These are phyloP conservation scores for Microcyclosporella mali DNA, from an alignment of 2,329 filamentous ascomycete genomes.

Conservation along the genomic window DNA sequence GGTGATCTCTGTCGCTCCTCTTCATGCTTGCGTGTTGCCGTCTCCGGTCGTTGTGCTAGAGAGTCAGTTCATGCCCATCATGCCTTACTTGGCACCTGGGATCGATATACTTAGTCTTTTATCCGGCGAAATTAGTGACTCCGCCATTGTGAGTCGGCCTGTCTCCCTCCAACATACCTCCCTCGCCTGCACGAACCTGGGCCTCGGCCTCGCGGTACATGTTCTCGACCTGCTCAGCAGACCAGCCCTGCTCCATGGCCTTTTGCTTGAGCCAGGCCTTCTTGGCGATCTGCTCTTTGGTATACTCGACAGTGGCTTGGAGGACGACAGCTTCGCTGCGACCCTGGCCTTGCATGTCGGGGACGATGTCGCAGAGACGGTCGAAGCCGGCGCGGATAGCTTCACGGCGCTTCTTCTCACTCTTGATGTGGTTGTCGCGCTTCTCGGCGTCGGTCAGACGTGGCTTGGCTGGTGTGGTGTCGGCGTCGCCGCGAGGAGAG, in stretches of 20 bases:
- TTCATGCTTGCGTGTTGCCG: too few species aligned
- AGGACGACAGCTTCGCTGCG: conserved; percentile 82
- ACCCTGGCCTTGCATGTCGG: conserved; percentile 73
- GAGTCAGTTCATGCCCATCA: too few species aligned
- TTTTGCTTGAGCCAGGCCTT: conserved; percentile 29
- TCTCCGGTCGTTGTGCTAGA: too few species aligned
- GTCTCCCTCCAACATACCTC: too few species aligned
- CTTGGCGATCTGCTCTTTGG: conserved; percentile 37
- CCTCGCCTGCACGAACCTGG: conserved; percentile 4
- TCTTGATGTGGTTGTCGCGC: conserved; percentile 67
- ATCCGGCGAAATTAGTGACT: too few species aligned
- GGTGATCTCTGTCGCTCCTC: too few species aligned
- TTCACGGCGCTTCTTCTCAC: conserved; percentile 60
- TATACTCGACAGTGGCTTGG: conserved; percentile 44
- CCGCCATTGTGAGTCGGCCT: too few species aligned
- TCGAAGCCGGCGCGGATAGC: conserved; percentile 82
- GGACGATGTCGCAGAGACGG: conserved; percentile 70
- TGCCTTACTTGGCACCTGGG: too few species aligned
- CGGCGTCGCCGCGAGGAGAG: conserved; percentile 2
- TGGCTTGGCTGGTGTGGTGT: conserved; percentile 40
- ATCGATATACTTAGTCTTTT: too few species aligned
- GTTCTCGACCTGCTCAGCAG: conserved; percentile 9
- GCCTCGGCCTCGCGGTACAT: conserved; percentile 12
- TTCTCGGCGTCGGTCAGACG: conserved; percentile 64
- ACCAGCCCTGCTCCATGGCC: conserved; percentile 8